Conservation (phyloP, 192 early-diverging fungal species). For the Linderina pennispora region DNA sequence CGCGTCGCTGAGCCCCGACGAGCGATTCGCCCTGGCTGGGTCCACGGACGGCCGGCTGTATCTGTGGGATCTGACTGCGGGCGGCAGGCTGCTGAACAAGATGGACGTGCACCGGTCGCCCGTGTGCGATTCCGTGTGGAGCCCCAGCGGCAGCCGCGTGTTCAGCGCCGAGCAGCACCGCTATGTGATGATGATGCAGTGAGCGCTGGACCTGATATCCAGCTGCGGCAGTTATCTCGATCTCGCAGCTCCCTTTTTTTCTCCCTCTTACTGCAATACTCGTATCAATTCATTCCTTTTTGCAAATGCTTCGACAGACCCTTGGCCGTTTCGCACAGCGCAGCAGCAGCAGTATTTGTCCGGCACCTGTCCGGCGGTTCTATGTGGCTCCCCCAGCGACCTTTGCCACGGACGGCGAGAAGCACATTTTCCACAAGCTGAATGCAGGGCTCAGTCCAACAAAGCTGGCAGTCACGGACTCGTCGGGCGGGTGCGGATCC, state of each 20-base stretch:
- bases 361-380: too few relatives aligned
- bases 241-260: too few relatives aligned
- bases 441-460: conserved; percentile 58
- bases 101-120: conserved; percentile 66
- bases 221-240: neutral
- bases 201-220: neutral
- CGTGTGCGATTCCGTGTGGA: conserved; percentile 69
- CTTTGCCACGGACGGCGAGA: conserved; percentile 54
- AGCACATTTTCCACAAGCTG: conserved; percentile 71
- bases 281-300: too few relatives aligned
- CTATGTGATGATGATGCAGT: conserved; percentile 45
- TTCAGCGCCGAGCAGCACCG: conserved; percentile 64
- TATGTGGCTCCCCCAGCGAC: too few relatives aligned
- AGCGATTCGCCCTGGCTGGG: conserved; percentile 74
- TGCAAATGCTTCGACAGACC: too few relatives aligned
- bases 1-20: conserved; percentile 78
- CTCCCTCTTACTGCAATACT: too few relatives aligned
- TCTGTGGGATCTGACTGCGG: conserved; percentile 66
- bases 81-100: conserved; percentile 59
- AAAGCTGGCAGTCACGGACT: conserved; percentile 69
- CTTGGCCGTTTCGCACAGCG: too few relatives aligned
- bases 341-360: too few relatives aligned
- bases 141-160: conserved; percentile 50
- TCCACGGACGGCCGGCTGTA: conserved; percentile 73
- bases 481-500: conserved; percentile 94